Percentiles rank a stretch among this genome's conserved stretches.
phyloP scores from a whole-genome alignment of 1,139 yeast species.

The Geotrichum candidum region DNA sequence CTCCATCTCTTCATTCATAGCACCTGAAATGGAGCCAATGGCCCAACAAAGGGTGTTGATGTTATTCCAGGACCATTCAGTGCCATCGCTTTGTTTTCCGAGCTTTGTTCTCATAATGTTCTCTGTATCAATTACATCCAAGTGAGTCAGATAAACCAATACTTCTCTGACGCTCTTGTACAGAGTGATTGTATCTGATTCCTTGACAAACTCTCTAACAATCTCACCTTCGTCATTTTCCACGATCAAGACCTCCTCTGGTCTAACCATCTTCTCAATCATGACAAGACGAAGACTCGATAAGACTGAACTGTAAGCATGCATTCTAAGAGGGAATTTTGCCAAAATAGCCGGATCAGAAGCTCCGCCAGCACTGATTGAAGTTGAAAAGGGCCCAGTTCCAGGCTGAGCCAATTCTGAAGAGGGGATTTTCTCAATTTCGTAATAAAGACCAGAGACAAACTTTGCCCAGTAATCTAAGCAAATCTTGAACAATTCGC shows the following conservation, averaged over 20 bases:
- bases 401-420: constrained; percentile 64
- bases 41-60: constrained; percentile 99
- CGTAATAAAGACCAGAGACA: constrained; percentile 74
- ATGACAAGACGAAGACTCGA: constrained; percentile 82
- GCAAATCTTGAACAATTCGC: constrained; percentile 92
- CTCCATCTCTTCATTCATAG: constrained; percentile 98
- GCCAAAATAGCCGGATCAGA: constrained; percentile 75
- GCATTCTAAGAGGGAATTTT: constrained; percentile 77
- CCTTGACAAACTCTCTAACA: constrained; percentile 94
- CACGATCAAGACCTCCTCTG: constrained; percentile 93
- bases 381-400: constrained; percentile 33
- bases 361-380: constrained; percentile 61
- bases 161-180: constrained; percentile 96
- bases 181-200: constrained; percentile 90
- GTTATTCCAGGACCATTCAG: constrained; percentile 99
- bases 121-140: constrained; percentile 91
- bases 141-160: constrained; percentile 87
- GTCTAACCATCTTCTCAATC: constrained; percentile 96
- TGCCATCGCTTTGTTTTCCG: constrained; percentile 87
- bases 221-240: constrained; percentile 99
- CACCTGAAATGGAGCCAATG: constrained; percentile 96
- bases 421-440: constrained; percentile 73
- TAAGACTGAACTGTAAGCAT: constrained; percentile 66
- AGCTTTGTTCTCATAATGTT: constrained; percentile 87
- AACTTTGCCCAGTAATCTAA: constrained; percentile 89